Evolutionary conservation across 73 alveolate genomes (phyloP), one percentile per base, ranked within the genome.

Genomic region (Paramecium pentaurelia): DNA sequence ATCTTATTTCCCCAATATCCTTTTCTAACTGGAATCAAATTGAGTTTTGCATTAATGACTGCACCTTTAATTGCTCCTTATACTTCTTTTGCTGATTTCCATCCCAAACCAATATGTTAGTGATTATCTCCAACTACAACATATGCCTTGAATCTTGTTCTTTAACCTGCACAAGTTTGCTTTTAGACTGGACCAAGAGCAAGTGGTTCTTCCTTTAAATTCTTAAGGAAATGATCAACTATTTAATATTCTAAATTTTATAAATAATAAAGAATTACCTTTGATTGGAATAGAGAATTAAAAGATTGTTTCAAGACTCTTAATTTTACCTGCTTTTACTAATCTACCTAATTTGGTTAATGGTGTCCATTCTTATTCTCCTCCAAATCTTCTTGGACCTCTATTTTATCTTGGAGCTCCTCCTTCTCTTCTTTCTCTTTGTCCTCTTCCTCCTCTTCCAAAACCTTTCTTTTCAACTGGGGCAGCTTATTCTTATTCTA

Each of bases 1-100:
- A 99, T 97, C 96, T 97, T 97, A 98, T 98, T 99, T 28, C 99
- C 99, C 99, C 99, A 98, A 97, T 98, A 99, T 37, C 99, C 99
- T 94, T 99, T 97, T 94, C 99, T 98, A 70, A 98, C 99, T 80
- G 99, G 99, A 93, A 99, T 95, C 95, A 99, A 95, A 96, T 96
- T 96, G 94, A 99, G 96, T 97, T 99, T 99, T 58, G 99, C 99
- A 38, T 97, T 97, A 75, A 95, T 96, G 92, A 96, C 97, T 77
- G 99, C 99, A 37, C 99, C 99, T 93, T 98, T 98, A 96, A 99
- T 99, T 86, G 99, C 99, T 60, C 95, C 97, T 95, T 98, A 98
- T 80, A 97, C 99, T 96, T 97, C 99, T 96, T 98, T 98, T 88
- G 99, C 99, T 88, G 98, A 98, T 97, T 98, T 99, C 95, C 98